Evolutionary conservation across 1,284 basidiomycete species (phyloP).

Genomic region (Melampsora larici-populina): DNA sequence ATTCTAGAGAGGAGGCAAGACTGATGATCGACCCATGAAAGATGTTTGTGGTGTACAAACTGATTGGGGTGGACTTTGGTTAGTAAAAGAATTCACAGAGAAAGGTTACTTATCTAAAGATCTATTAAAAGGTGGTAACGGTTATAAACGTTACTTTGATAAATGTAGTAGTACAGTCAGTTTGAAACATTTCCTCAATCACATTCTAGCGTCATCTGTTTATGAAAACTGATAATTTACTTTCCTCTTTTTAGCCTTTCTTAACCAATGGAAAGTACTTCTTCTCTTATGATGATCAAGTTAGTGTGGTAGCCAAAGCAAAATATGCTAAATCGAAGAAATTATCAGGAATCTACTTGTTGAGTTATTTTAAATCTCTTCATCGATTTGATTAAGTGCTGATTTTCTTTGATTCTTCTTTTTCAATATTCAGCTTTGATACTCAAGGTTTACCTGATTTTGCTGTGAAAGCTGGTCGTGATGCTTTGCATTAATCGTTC

Average conservation of each 20-base stretch:
- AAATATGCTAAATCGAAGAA: background rate
- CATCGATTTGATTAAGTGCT: background rate
- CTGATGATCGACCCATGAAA: background rate
- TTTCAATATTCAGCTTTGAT: background rate
- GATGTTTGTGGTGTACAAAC: conserved; percentile 5
- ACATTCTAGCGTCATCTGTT: background rate
- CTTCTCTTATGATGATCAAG: conserved; percentile 6
- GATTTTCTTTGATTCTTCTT: background rate
- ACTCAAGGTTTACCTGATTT: background rate
- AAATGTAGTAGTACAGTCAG: conserved; percentile 7
- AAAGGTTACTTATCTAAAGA: conserved; percentile 13
- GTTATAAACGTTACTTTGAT: conserved; percentile 8
- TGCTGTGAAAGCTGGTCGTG: background rate
- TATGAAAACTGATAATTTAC: background rate
- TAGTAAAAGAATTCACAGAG: background rate
- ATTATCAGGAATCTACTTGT: background rate
- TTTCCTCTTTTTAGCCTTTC: background rate
- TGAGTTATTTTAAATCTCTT: background rate
- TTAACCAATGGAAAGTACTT: conserved; percentile 3
- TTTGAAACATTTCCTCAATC: background rate
- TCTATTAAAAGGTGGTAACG: conserved; percentile 2
- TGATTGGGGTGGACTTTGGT: background rate
- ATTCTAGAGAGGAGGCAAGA: background rate
- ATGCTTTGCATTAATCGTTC: background rate
- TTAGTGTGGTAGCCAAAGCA: background rate